Evolutionary conservation across 106 monocot genomes (phyloP), one percentile per base, ranked within the genome.

Genomic region (Dendrobium nobile): DNA sequence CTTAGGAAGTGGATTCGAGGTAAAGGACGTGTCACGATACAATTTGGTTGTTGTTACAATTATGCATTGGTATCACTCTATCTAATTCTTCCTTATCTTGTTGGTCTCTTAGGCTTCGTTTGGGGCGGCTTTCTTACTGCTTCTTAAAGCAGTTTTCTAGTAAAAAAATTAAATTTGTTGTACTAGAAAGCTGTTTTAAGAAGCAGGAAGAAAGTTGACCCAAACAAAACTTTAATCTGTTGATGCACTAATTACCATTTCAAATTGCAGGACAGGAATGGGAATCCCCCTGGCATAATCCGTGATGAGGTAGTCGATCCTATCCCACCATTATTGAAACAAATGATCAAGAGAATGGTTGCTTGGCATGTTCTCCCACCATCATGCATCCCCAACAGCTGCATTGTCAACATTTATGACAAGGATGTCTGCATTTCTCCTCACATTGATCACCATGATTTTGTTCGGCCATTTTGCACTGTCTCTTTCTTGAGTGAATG

Each of bases 1-100:
- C 92, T 92, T 17, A 59, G 54, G 13, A 98, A 92, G 70, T 94
- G 94, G 94, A 92, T 92, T 94, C 85, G 82, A 24, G 98, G 92
- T 17, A 99, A 99, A 85, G 95, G 94, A 4, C 89, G 94, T 4
- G 84, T 91, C 41, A 99, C 98, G 4, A 88, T 99, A 43, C 98
- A 99, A 43, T 99, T 99, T 68, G 98, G 98, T 48, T 99, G 98
- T 77, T 92, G 92, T 80, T 95, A 94, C 72, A 99, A 94, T 74
- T 90, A 92, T 83, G 91, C 98, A 47, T 24, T n/a, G 87, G 98
- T 99, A 88, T 75, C 22, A 44, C 19, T 58, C 37, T 78, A 16
- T 48, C 19, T 10, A 37, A 9, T 47, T 48, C 24, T 19, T 74
- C 27, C 0, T 48, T 10, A 27, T 76, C 26, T 2, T 48, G 10